A percentile compares a stretch with the other conserved stretches of the same genome.
phyloP scores from a whole-genome alignment of 129 eudicot species.

The Centella asiatica region DNA sequence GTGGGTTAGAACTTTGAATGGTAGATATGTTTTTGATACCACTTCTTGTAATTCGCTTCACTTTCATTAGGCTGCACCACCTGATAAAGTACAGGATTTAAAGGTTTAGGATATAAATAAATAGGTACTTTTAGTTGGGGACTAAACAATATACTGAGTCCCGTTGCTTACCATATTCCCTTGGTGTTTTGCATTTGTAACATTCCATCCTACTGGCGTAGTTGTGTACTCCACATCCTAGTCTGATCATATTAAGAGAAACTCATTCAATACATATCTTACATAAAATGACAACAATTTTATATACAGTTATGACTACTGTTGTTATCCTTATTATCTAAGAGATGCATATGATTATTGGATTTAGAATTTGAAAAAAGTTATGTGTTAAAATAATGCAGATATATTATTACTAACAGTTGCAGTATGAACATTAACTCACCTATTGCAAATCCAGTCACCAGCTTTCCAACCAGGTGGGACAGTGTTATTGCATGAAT shows the following conservation, averaged over 20 bases:
- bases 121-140: neutral
- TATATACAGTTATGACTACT: neutral
- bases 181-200: constrained; percentile 59
- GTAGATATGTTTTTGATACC: neutral
- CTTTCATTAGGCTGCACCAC: constrained; percentile 24
- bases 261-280: neutral
- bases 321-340: neutral
- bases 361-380: neutral
- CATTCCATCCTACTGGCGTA: constrained; percentile 94
- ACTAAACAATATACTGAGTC: neutral
- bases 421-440: neutral
- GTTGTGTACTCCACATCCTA: constrained; percentile 79
- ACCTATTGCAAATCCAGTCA: constrained; percentile 93
- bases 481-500: constrained; percentile 17
- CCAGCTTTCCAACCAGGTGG: constrained; percentile 94
- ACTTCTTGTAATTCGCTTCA: neutral
- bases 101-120: neutral
- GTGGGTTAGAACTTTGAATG: neutral
- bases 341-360: neutral
- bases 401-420: neutral
- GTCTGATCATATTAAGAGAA: constrained; percentile 30
- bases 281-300: neutral
- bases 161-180: constrained; percentile 40
- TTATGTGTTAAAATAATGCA: neutral
- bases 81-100: constrained; percentile 13